A percentile compares a stretch with the other conserved stretches of the same genome.
phyloP scores from a whole-genome alignment of 2,329 filamentous ascomycete genomes.

The Cryphonectria parasitica region DNA sequence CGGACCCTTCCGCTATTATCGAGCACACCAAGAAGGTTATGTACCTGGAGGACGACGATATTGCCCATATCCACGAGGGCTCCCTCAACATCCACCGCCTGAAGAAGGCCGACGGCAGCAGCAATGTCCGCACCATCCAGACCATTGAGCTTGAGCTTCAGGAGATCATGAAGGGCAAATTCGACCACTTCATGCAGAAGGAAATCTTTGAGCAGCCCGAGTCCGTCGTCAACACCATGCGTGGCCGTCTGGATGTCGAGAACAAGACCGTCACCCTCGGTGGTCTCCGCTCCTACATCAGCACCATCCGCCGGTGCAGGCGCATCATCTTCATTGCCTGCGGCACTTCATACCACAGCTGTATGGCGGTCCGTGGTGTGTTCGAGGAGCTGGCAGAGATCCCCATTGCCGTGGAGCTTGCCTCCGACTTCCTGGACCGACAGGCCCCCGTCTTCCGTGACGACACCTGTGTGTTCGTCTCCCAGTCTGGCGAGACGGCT shows the following conservation, averaged over 20 bases:
- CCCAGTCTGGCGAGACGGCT: constrained; percentile 97
- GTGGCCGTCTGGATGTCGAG: constrained; percentile 90
- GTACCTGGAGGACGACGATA: constrained; percentile 99
- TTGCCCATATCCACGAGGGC: constrained; percentile 98
- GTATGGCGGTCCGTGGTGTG: constrained; percentile 97
- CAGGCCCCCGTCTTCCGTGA: constrained; percentile 98
- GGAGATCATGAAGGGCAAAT: constrained; percentile 99
- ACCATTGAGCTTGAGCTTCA: constrained; percentile 98
- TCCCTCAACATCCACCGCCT: constrained; percentile 98
- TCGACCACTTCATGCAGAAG: constrained; percentile 99
- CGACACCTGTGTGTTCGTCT: constrained; percentile 98
- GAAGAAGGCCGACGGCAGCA: constrained; percentile 94
- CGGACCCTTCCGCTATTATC: constrained; percentile 95
- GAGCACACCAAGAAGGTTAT: constrained; percentile 99
- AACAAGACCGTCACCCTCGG: constrained; percentile 96
- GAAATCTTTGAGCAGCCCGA: constrained; percentile 99
- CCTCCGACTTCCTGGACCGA: constrained; percentile 96
- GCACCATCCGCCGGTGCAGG: constrained; percentile 93
- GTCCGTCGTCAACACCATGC: constrained; percentile 99
- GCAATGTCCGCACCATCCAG: constrained; percentile 97
- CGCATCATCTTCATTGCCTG: constrained; percentile 99
- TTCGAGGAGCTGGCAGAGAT: constrained; percentile 99
- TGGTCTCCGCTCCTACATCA: constrained; percentile 94
- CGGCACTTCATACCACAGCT: constrained; percentile 97
- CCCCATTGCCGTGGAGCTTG: constrained; percentile 93